Percentiles rank a stretch among this genome's conserved stretches.
These are phyloP conservation scores for Nepenthes mirabilis DNA, from an alignment of 148 eudicot genomes.

Conservation along the genomic window DNA sequence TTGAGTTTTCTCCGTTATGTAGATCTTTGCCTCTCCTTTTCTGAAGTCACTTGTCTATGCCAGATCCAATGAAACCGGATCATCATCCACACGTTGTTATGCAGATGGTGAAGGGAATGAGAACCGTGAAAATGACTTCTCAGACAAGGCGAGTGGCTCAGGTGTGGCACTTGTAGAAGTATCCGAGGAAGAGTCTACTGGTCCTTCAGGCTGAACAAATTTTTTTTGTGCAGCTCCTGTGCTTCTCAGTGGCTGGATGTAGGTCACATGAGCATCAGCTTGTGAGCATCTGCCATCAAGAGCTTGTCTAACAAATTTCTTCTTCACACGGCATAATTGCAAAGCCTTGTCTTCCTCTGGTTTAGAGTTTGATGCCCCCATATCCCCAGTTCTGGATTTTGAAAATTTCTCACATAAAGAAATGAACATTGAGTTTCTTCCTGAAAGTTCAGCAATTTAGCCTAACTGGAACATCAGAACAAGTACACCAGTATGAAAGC, in stretches of 20 bases:
- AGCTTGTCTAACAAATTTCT: constrained; percentile 78
- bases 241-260: constrained; percentile 51
- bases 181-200: constrained; percentile 34
- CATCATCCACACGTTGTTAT: constrained; percentile 35
- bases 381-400: constrained; percentile 4
- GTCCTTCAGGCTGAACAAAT: constrained; percentile 61
- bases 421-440: background rate
- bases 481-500: too few relatives aligned
- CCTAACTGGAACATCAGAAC: background rate
- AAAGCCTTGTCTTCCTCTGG: constrained; percentile 79
- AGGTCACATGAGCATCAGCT: constrained; percentile 67
- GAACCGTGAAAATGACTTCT: constrained; percentile 44
- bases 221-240: constrained; percentile 60
- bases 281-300: constrained; percentile 87
- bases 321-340: constrained; percentile 73
- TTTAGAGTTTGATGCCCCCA: constrained; percentile 81
- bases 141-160: constrained; percentile 41
- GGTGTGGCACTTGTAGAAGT: constrained; percentile 60
- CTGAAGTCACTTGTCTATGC: too few relatives aligned
- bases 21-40: too few relatives aligned
- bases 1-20: too few relatives aligned
- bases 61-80: too few relatives aligned
- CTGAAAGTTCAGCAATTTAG: background rate
- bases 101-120: constrained; percentile 51
- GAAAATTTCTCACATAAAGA: background rate